Conservation (phyloP, 768 basidiomycete species). For the Termitomyces heimii region DNA sequence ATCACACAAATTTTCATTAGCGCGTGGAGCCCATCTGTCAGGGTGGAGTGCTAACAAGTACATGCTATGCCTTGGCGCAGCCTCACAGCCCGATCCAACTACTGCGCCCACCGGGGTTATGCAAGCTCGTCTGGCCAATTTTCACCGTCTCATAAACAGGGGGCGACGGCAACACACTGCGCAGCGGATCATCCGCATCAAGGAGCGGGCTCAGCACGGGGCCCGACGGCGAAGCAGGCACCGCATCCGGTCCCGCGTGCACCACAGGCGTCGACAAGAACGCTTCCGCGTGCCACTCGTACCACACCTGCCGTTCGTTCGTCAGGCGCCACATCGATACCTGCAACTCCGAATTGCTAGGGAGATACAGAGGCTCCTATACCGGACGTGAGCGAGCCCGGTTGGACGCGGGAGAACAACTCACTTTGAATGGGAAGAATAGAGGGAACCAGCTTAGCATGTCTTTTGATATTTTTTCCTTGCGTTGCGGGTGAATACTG, state of each 20-base stretch:
- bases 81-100: slow-evolving; percentile 86
- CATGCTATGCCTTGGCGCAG: too few relatives aligned
- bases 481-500: slow-evolving; percentile 90
- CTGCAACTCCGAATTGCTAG: slow-evolving; percentile 86
- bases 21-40: not conserved
- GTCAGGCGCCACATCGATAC: slow-evolving; percentile 94
- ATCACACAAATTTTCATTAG: too few relatives aligned
- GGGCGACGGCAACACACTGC: not conserved
- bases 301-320: slow-evolving; percentile 89
- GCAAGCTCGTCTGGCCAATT: slow-evolving; percentile 90
- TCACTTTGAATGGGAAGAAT: slow-evolving; percentile 86
- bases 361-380: slow-evolving; percentile 91
- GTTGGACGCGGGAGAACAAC: too few relatives aligned
- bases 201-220: slow-evolving; percentile 59
- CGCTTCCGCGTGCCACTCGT: slow-evolving; percentile 97
- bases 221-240: slow-evolving; percentile 14
- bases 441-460: slow-evolving; percentile 99
- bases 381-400: not conserved
- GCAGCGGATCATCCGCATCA: slow-evolving; percentile 50
- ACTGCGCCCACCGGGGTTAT: slow-evolving; percentile 85
- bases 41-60: too few relatives aligned
- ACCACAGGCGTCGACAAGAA: slow-evolving; percentile 62
- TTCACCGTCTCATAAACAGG: slow-evolving; percentile 56
- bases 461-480: slow-evolving; percentile 82
- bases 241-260: slow-evolving; percentile 7